Evolutionary conservation across 2,329 filamentous ascomycete species (phyloP), one percentile per base, ranked within the genome.

Genomic region (Penicillium sp.): DNA sequence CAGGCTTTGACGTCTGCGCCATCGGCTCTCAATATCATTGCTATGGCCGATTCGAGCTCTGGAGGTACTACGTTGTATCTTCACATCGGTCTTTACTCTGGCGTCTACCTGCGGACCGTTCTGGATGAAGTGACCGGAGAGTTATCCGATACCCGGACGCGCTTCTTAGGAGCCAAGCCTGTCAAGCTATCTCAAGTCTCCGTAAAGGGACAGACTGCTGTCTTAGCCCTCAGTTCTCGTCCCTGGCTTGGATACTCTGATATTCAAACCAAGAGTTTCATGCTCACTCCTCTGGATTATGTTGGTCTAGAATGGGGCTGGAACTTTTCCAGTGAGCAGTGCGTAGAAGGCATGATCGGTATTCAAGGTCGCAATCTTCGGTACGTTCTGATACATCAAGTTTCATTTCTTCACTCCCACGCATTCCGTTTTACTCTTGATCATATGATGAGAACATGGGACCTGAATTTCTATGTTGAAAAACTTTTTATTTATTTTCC

Each of bases 241-340:
- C 90, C 94, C n/a, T 99, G 93, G 92, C 81, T 99, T 3, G 93
- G 92, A 39, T 97, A 97, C 70, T 89, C 92, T 0, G 91, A 97
- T 66, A 87, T 90, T 2, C 88, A 92, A 55, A 92, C 89, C 2
- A 91, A 90, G 68, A 87, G 87, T 33, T 96, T 97, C 67, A 91
- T 95, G 75, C 87, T 97, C 63, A 97, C 93, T 1, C 94, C 95
- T 0, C 77, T 99, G 26, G 91, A 90, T 71, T 97, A 96, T 67
- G 87, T 88, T 49, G 87, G 89, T 36, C 83, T 99, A 24, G 92
- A 96, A 72, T 97, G 91, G 81, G 92, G 90, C 3, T 96, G 92
- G 88, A 96, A 94, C 66, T 97, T 99, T 70, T 93, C 90, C 72
- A 96, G 92, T 69, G 91, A 96, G 71, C 90, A 96, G 72, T 96